Conservation (phyloP, 495 filamentous ascomycete species). For the Bryoglossum gracile region DNA sequence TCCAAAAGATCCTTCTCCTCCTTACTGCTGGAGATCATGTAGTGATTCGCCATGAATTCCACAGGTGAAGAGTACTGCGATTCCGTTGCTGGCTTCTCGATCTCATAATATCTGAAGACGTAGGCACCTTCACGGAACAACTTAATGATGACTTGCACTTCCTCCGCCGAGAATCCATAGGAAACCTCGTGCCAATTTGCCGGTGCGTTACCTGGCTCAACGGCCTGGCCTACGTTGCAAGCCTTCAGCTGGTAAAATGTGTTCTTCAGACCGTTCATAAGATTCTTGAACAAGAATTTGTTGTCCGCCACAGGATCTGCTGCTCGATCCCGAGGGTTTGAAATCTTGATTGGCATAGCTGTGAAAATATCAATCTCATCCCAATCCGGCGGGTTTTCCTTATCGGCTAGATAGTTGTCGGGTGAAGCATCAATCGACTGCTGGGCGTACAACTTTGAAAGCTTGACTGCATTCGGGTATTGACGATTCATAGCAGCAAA, state of each 20-base stretch:
- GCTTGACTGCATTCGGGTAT: conserved; percentile 87
- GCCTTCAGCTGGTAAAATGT: conserved; percentile 91
- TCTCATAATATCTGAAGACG: conserved; percentile 92
- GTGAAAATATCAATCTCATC: conserved; percentile 97
- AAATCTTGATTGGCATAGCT: conserved; percentile 92
- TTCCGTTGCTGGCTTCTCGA: conserved; percentile 72
- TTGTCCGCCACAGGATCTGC: conserved; percentile 95
- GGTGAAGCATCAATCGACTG: conserved; percentile 55
- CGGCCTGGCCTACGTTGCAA: conserved; percentile 64
- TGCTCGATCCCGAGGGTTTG: conserved; percentile 83
- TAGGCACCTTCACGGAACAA: conserved; percentile 93
- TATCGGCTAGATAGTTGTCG: conserved; percentile 79
- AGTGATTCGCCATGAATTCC: conserved; percentile 86
- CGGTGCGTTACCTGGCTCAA: conserved; percentile 72
- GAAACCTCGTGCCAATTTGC: conserved; percentile 93
- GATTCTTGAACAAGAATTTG: conserved; percentile 94
- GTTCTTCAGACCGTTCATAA: conserved; percentile 96
- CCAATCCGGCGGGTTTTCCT: conserved; percentile 77
- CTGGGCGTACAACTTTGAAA: conserved; percentile 64
- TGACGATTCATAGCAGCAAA: conserved; percentile 97
- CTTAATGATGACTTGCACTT: conserved; percentile 93
- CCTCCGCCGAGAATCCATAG: conserved; percentile 94
- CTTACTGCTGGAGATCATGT: conserved; percentile 83
- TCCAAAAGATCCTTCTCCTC: conserved; percentile 98
- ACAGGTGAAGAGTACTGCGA: conserved; percentile 69